Percentiles rank a stretch among this genome's conserved stretches.
phyloP scores from a whole-genome alignment of 2,329 filamentous ascomycete species.

The Aspergillus unguis region DNA sequence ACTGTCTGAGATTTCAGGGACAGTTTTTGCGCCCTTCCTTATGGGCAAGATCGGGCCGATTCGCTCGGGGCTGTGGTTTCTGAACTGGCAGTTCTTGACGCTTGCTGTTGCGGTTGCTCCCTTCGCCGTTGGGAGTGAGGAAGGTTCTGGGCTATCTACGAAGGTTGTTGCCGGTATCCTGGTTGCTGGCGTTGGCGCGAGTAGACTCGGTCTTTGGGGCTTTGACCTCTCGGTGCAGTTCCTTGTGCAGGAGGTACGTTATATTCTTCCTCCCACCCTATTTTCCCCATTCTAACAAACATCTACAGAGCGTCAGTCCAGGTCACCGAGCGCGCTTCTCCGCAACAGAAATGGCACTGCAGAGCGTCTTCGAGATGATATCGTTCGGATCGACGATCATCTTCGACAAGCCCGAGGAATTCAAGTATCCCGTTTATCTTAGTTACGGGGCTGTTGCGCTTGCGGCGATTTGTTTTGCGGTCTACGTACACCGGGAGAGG shows the following conservation, averaged over 20 bases:
- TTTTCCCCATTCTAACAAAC: background rate
- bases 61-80: constrained; percentile 67
- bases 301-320: constrained; percentile 51
- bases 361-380: constrained; percentile 67
- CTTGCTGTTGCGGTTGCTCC: constrained; percentile 46
- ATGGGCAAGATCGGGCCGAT: constrained; percentile 55
- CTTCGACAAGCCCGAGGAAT: constrained; percentile 61
- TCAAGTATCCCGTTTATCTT: constrained; percentile 60
- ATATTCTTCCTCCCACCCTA: background rate
- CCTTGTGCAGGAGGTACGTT: constrained; percentile 58
- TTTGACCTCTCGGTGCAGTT: constrained; percentile 61
- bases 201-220: constrained; percentile 59
- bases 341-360: constrained; percentile 62
- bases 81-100: constrained; percentile 64
- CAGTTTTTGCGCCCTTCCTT: constrained; percentile 50
- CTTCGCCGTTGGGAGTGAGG: constrained; percentile 38
- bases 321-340: constrained; percentile 66
- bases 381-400: constrained; percentile 65
- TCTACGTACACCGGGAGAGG: constrained; percentile 55
- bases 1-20: constrained; percentile 53
- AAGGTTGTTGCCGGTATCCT: constrained; percentile 46
- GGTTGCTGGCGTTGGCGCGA: constrained; percentile 52
- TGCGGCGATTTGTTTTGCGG: constrained; percentile 46
- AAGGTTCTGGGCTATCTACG: too few species aligned
- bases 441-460: constrained; percentile 44